These are phyloP conservation scores for Gossypium davidsonii DNA, from an alignment of 441 rosid genomes.

Conservation along the genomic window DNA sequence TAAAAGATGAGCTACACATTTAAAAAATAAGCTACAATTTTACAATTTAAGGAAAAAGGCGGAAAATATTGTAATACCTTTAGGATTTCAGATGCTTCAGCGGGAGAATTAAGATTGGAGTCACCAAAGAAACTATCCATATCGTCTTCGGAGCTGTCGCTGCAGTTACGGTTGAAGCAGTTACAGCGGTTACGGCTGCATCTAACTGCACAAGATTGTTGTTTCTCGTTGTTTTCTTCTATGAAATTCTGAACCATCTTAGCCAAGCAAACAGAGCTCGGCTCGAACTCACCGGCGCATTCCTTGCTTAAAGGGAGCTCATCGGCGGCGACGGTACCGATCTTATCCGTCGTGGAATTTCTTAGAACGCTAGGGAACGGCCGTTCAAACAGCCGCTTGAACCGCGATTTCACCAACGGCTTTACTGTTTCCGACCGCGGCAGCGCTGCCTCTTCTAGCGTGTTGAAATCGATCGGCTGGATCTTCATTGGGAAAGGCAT, in stretches of 20 bases:
- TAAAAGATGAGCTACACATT: neutral
- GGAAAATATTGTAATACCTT: slow-evolving; percentile 34
- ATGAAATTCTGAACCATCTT: slow-evolving; percentile 46
- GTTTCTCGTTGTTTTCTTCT: slow-evolving; percentile 36
- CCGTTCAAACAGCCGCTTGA: slow-evolving; percentile 81
- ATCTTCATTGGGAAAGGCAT: slow-evolving; percentile 66
- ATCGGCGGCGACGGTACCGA: slow-evolving; percentile 16
- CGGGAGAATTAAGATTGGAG: slow-evolving; percentile 22
- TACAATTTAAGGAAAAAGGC: neutral
- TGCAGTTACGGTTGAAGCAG: slow-evolving; percentile 53
- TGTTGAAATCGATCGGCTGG: slow-evolving; percentile 56
- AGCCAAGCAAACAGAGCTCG: slow-evolving; percentile 72
- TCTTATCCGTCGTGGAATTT: slow-evolving; percentile 37
- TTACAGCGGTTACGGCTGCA: slow-evolving; percentile 56
- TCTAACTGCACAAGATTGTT: slow-evolving; percentile 26
- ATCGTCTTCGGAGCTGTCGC: slow-evolving; percentile 66
- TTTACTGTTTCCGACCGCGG: slow-evolving; percentile 40
- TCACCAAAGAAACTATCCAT: slow-evolving; percentile 30
- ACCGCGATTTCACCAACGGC: slow-evolving; percentile 60
- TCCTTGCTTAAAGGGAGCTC: slow-evolving; percentile 37
- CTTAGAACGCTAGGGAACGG: slow-evolving; percentile 48
- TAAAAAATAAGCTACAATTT: neutral
- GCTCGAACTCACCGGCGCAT: slow-evolving; percentile 53
- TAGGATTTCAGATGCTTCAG: slow-evolving; percentile 49
- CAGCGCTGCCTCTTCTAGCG: slow-evolving; percentile 19